Base-by-base conservation (phyloP, 2,329 filamentous ascomycete genomes). In the Talaromyces sp. region DNA sequence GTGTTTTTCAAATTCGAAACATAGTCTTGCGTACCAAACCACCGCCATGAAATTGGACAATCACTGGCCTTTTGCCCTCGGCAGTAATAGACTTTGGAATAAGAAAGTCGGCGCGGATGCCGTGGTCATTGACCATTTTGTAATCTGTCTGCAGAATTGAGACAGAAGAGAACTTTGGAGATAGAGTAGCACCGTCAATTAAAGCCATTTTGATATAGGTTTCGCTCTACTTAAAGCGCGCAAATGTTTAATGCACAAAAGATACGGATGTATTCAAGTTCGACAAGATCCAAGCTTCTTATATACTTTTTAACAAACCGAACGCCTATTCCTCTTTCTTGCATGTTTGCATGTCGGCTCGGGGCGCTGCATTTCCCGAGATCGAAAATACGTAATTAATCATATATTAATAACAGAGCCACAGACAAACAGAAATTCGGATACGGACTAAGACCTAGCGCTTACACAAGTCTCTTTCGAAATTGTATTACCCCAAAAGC, bases 1-100 rank as follows among this genome's bases (percentile, higher is more conserved):
- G 17, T 17, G 13, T 38, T 27, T 24, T 24, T 46, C 13, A n/a
- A 50, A 50, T 11, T 26, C 43, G 43, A 10, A 26, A 26, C 19
- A 50, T 50, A 50, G 19, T 26, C 41, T 14, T 35, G 13, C 13
- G 13, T 55, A 61, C 59, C 59, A 61, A 55, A 27, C 7, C 49
- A 35, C 59, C 59, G n/a, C 59, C 59, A 38, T 61, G 59, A 21
- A 61, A 61, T 17, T 53, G 55, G 29, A 32, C 31, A 27, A 61
- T 61, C 17, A 61, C 59, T 10, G 59, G 59, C 11, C 57, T 49
- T 21, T 56, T 54, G 14, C 32, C 46, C 9, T 55, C 59, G 14
- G 31, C 19, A 14, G 19, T 14, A 3, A 56, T 27, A 4, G 55
- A 38, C 19, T 58, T 61, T 31, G 59, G 56, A 21, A 61, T 58